Evolutionary conservation across 148 eudicot genomes (phyloP).

Genomic region (Chenopodium berlandieri): DNA sequence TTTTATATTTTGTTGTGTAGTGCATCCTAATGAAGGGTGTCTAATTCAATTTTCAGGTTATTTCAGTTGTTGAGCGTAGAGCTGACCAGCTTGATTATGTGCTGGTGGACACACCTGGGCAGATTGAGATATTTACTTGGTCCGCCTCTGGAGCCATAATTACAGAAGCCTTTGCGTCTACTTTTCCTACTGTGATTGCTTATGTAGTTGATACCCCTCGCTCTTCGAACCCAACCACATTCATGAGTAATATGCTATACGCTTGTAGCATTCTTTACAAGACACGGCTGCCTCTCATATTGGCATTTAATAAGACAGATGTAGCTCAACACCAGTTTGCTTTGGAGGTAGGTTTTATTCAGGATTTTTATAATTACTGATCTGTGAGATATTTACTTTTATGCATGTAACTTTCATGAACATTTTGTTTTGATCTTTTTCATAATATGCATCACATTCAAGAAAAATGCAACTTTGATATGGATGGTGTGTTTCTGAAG

Average conservation of each 20-base stretch:
- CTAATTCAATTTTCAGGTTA: constrained; percentile 48
- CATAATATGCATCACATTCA: not conserved
- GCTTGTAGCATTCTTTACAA: constrained; percentile 97
- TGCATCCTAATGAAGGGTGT: not conserved
- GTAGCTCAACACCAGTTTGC: constrained; percentile 94
- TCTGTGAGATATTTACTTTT: not conserved
- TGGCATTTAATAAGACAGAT: constrained; percentile 96
- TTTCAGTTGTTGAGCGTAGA: constrained; percentile 74
- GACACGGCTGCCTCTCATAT: constrained; percentile 76
- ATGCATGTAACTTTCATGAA: constrained; percentile 2
- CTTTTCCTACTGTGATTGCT: constrained; percentile 84
- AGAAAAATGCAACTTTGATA: not conserved
- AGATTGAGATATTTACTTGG: constrained; percentile 98
- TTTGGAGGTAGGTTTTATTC: constrained; percentile 60
- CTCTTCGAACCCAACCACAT: constrained; percentile 72
- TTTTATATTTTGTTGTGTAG: not conserved
- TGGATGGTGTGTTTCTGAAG: not conserved
- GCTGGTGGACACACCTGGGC: constrained; percentile 97
- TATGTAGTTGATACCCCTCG: constrained; percentile 97
- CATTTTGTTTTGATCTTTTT: not conserved
- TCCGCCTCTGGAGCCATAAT: constrained; percentile 97
- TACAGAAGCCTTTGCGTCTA: constrained; percentile 94
- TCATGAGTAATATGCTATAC: constrained; percentile 97
- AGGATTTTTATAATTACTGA: not conserved
- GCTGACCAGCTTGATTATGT: constrained; percentile 96